Base-by-base conservation (phyloP, 1,139 yeast genomes). In the Lodderomyces margitis region DNA sequence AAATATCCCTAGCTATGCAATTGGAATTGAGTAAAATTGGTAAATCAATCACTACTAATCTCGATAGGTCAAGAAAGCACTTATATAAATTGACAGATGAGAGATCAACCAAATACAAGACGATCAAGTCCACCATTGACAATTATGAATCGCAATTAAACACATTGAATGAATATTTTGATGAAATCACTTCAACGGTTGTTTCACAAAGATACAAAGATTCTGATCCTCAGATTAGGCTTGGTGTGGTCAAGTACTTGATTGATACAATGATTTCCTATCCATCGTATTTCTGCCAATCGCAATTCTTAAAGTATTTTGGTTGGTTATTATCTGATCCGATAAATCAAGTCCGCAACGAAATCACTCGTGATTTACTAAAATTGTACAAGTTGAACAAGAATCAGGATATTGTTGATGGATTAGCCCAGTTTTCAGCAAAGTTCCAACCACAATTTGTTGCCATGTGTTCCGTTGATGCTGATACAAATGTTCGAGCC, bases 301-400 rank as follows among this genome's bases (percentile, higher is more conserved):
- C 84, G 2, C 66, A 80, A 1, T 86, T 80, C 55, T 69, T 89
- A 46, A 75, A 91, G 46, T 87, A 86, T 56, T 76, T 84, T 56
- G 96, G 96, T 2, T 86, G 95, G 94, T 69, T 87, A 17, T 64
- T 89, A 37, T 81, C 92, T 7, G 98, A 91, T 55, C 72, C 81
- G 1, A 74, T 77, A 16, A 62, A 75, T 12, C 50, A 60, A 3
- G 94, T 87, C 1, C 73, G 96, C 49, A 57, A 68, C 5, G 92
- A 86, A 52, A 89, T 81, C 1, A 58, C 85, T 16, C 78, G 72
- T 50, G 73, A 76, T 3, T 62, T 91, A 38, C 65, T 77, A 2
- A 78, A 68, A 47, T 53, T 81, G 23, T 80, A 75, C 49, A 74
- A 67, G 15, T 49, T 54, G 16, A 42, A 49, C 10, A 43, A 50